Conservation (phyloP, 495 filamentous ascomycete genomes). For the Podospora comata region DNA sequence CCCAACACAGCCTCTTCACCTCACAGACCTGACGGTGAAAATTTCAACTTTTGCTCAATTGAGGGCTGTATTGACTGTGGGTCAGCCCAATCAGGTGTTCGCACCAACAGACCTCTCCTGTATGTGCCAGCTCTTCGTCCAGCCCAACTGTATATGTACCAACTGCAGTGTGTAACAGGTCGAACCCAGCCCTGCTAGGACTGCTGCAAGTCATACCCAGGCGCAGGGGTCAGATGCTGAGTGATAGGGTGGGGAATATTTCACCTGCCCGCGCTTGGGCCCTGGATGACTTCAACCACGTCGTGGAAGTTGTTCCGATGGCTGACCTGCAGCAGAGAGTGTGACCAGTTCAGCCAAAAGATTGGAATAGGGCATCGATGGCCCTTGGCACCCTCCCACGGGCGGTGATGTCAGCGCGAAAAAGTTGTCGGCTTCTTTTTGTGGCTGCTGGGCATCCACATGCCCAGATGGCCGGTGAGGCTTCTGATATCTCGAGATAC, state of each 20-base stretch:
- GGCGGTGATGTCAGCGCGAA: slow-evolving; percentile 5
- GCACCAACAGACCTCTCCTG: background rate
- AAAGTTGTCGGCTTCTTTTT: background rate
- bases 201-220: slow-evolving; percentile 22
- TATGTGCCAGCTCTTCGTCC: slow-evolving; percentile 2
- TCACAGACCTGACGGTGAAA: background rate
- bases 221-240: slow-evolving; percentile 16
- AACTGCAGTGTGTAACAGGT: background rate
- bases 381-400: background rate
- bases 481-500: background rate
- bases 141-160: slow-evolving; percentile 16
- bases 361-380: slow-evolving; percentile 17
- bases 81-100: background rate
- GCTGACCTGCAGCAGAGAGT: background rate
- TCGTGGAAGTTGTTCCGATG: background rate
- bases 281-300: background rate
- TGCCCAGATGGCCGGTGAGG: background rate
- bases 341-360: background rate
- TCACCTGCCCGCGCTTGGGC: slow-evolving; percentile 7
- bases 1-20: background rate
- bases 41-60: background rate
- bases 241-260: slow-evolving; percentile 18
- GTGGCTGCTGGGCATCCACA: slow-evolving; percentile 1
- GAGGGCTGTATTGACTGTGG: background rate
- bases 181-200: slow-evolving; percentile 12